Evolutionary conservation across 2,329 filamentous ascomycete genomes (phyloP).

Genomic region (Ramularia endophylla): DNA sequence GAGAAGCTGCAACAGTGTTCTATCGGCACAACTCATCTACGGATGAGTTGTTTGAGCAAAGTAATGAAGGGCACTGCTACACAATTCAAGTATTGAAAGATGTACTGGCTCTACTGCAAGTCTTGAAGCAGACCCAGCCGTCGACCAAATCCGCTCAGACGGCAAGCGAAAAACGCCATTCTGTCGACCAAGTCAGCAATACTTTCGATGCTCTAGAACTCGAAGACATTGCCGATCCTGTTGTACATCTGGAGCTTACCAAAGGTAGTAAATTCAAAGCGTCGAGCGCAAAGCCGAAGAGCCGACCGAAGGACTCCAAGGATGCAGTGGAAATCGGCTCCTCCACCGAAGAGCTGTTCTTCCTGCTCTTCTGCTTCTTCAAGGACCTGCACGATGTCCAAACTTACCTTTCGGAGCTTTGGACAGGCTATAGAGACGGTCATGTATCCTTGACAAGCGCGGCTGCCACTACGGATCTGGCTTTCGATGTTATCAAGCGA

Average conservation of each 20-base stretch:
- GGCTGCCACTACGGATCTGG: constrained; percentile 4
- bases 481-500: constrained; percentile 4
- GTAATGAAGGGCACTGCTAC: constrained; percentile 5
- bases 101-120: background rate
- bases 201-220: constrained; percentile 3
- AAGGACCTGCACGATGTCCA: constrained; percentile 5
- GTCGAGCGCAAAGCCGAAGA: background rate
- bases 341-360: constrained; percentile 2
- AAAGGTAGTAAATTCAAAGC: constrained; percentile 1
- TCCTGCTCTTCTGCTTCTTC: constrained; percentile 6
- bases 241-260: background rate
- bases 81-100: constrained; percentile 5
- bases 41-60: constrained; percentile 3
- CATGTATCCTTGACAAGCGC: constrained; percentile 2
- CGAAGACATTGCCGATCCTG: constrained; percentile 1
- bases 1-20: constrained; percentile 5
- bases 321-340: background rate
- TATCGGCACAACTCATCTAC: constrained; percentile 1
- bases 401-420: constrained; percentile 1
- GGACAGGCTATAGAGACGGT: constrained; percentile 1
- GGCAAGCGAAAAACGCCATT: background rate
- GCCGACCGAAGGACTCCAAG: background rate
- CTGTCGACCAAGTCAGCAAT: background rate
- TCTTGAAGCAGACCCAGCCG: background rate
- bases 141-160: background rate